These are phyloP conservation scores for Coccomyxa sp. DNA, from an alignment of 139 green algal species.

Conservation along the genomic window DNA sequence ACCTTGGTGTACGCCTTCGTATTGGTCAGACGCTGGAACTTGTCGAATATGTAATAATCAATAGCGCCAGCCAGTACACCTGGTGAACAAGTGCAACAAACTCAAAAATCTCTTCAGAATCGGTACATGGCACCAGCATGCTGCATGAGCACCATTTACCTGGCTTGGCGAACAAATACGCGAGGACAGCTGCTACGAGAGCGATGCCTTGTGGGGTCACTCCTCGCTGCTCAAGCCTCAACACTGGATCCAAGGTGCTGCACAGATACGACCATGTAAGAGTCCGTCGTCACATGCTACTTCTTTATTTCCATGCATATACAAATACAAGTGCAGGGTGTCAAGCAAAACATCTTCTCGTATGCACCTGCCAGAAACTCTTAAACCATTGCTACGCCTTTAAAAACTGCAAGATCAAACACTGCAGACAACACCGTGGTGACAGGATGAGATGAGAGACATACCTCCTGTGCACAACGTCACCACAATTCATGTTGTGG, in stretches of 20 bases:
- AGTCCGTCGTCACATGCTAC: neutral
- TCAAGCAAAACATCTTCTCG: no score
- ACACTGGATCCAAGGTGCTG: conserved; percentile 82
- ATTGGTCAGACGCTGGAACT: conserved; percentile 39
- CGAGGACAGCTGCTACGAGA: conserved; percentile 34
- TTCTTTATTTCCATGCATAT: neutral
- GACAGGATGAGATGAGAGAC: neutral
- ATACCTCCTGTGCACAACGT: conserved; percentile 80
- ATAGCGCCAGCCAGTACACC: conserved; percentile 72
- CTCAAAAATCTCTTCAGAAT: neutral
- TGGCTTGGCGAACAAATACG: conserved; percentile 67
- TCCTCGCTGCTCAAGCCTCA: conserved; percentile 67
- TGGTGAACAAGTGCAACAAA: conserved; percentile 11
- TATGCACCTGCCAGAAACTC: neutral
- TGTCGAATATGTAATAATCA: conserved; percentile 75
- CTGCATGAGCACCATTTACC: conserved; percentile 21
- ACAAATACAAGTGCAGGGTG: no score
- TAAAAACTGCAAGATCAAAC: no score
- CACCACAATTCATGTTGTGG: conserved; percentile 82
- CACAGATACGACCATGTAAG: neutral
- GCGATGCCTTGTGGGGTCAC: conserved; percentile 55
- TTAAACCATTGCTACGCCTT: neutral
- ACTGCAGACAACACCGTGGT: neutral
- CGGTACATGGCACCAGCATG: neutral
- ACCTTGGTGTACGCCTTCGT: conserved; percentile 30